phyloP scores from a whole-genome alignment of 805 yeast species.

The Candida maris region DNA sequence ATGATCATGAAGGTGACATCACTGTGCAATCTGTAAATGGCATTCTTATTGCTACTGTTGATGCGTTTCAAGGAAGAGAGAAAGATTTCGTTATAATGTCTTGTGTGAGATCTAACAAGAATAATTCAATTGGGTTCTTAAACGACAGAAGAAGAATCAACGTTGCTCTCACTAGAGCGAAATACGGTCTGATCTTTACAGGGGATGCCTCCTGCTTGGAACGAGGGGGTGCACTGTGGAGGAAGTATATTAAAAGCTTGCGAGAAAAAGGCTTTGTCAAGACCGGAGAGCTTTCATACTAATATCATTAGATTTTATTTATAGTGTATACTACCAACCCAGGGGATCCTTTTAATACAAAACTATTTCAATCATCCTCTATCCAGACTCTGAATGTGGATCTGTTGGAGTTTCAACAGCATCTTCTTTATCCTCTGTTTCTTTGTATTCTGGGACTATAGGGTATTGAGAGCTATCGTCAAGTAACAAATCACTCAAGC shows the following conservation, averaged over 20 bases:
- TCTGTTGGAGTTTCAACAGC: no score
- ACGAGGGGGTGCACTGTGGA: constrained; percentile 48
- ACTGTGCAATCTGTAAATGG: constrained; percentile 46
- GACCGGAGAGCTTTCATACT: constrained; percentile 14
- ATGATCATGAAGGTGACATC: constrained; percentile 36
- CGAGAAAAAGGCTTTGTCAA: constrained; percentile 32
- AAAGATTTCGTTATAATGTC: constrained; percentile 77
- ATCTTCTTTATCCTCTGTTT: no score
- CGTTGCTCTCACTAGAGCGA: constrained; percentile 71
- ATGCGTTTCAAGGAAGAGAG: constrained; percentile 90
- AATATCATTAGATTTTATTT: background rate
- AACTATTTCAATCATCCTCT: no score
- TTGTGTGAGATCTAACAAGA: constrained; percentile 66
- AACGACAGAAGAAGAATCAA: constrained; percentile 60
- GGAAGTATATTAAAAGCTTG: constrained; percentile 42
- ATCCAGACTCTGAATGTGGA: no score
- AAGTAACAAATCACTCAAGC: constrained; percentile 7
- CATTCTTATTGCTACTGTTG: constrained; percentile 58
- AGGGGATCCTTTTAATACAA: no score
- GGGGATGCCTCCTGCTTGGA: constrained; percentile 56
- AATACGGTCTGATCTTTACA: constrained; percentile 54
- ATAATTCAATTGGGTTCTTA: constrained; percentile 58
- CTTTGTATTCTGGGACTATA: constrained; percentile 17
- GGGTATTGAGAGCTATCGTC: constrained; percentile 14
- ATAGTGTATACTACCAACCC: no score